These are phyloP conservation scores for Blakeslea trispora DNA, from an alignment of 371 early-diverging fungal species.

Conservation along the genomic window DNA sequence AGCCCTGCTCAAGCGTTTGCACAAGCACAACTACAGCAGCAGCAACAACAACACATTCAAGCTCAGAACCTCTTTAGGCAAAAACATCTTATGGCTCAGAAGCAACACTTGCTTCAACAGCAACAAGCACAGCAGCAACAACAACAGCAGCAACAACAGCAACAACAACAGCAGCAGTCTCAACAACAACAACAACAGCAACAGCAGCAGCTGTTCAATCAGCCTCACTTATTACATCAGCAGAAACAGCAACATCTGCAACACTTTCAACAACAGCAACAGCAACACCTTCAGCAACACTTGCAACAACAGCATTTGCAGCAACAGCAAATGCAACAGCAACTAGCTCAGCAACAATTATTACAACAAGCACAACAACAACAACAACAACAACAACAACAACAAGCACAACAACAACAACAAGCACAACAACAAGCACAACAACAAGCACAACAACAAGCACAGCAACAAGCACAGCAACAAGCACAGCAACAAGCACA, in stretches of 20 bases:
- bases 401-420: slow-evolving; percentile 9
- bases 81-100: slow-evolving; percentile 23
- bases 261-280: slow-evolving; percentile 12
- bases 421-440: slow-evolving; percentile 5
- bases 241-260: slow-evolving; percentile 10
- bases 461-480: slow-evolving; percentile 13
- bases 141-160: slow-evolving; percentile 6
- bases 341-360: slow-evolving; percentile 1
- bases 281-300: slow-evolving; percentile 17
- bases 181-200: slow-evolving; percentile 17
- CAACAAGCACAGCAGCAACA: slow-evolving; percentile 17
- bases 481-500: slow-evolving; percentile 12
- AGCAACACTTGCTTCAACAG: slow-evolving; percentile 12
- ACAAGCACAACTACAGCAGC: slow-evolving; percentile 22
- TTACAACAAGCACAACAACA: slow-evolving; percentile 7
- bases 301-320: slow-evolving; percentile 19
- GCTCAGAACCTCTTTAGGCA: slow-evolving; percentile 33
- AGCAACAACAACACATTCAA: slow-evolving; percentile 25
- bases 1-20: slow-evolving; percentile 27
- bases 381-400: slow-evolving; percentile 8
- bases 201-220: slow-evolving; percentile 2
- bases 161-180: slow-evolving; percentile 3
- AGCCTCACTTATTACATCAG: slow-evolving; percentile 7
- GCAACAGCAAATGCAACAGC: slow-evolving; percentile 19
- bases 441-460: slow-evolving; percentile 10